Evolutionary conservation across 306 rosid species (phyloP).

Genomic region (Rubus idaeus): DNA sequence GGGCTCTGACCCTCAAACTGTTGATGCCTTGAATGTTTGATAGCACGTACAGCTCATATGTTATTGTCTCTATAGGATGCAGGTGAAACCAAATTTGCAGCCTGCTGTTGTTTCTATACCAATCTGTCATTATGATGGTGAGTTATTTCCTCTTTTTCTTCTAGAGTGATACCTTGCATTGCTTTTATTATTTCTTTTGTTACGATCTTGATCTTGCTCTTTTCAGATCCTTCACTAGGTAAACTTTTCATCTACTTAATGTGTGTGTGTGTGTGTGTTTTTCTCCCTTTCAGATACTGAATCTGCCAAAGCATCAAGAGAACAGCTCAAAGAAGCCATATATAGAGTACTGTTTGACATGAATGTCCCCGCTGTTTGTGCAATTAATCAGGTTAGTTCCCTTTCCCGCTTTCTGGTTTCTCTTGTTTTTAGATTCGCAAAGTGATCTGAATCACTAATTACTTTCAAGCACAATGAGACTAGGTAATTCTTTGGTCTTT

Average conservation of each 20-base stretch:
- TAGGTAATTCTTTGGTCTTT: not conserved
- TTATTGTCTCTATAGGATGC: slow-evolving; percentile 62
- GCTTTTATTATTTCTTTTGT: not conserved
- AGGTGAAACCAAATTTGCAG: slow-evolving; percentile 59
- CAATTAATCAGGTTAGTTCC: slow-evolving; percentile 72
- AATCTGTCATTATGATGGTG: slow-evolving; percentile 84
- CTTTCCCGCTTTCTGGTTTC: not conserved
- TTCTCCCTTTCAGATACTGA: slow-evolving; percentile 57
- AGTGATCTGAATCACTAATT: not conserved
- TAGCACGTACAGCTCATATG: slow-evolving; percentile 15
- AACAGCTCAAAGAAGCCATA: slow-evolving; percentile 83
- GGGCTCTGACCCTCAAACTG: not conserved
- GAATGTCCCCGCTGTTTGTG: slow-evolving; percentile 90
- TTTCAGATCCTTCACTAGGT: not conserved
- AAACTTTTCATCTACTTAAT: not conserved
- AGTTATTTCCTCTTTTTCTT: slow-evolving; percentile 33
- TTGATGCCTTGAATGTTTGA: not conserved
- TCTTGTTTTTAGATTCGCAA: not conserved
- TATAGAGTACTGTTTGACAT: slow-evolving; percentile 65
- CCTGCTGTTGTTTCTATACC: slow-evolving; percentile 81
- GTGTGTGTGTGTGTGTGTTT: not conserved
- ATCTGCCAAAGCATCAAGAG: slow-evolving; percentile 76
- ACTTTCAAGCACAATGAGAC: not conserved
- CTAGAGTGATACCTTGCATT: slow-evolving; percentile 1
- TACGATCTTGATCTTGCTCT: not conserved